These are phyloP conservation scores for Acrodontium crateriforme DNA, from an alignment of 2,329 filamentous ascomycete genomes.

Conservation along the genomic window DNA sequence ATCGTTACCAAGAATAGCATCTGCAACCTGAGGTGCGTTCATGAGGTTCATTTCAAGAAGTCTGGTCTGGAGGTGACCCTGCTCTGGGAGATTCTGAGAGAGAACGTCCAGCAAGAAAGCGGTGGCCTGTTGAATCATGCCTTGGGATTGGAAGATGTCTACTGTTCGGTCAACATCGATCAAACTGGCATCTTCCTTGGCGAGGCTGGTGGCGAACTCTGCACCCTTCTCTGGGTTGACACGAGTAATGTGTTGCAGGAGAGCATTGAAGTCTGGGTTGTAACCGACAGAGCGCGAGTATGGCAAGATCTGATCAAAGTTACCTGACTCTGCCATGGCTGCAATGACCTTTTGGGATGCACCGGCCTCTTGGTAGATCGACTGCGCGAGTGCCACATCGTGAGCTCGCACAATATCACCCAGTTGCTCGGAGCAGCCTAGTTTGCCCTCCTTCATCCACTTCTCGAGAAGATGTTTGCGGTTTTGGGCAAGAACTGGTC, in stretches of 20 bases:
- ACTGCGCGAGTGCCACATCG: constrained; percentile 74
- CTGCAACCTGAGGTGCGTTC: constrained; percentile 92
- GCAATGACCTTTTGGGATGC: constrained; percentile 89
- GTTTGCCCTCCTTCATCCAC: constrained; percentile 92
- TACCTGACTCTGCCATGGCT: constrained; percentile 84
- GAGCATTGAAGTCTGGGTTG: constrained; percentile 84
- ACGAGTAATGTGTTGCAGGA: constrained; percentile 84
- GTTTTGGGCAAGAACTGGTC: constrained; percentile 84
- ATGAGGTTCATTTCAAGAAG: constrained; percentile 95
- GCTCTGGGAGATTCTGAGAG: constrained; percentile 87
- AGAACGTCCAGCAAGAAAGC: constrained; percentile 95
- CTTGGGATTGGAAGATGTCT: constrained; percentile 95
- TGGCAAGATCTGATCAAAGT: constrained; percentile 91
- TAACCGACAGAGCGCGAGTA: constrained; percentile 79
- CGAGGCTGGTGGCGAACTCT: constrained; percentile 86
- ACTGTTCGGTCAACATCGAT: constrained; percentile 91
- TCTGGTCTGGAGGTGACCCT: constrained; percentile 84
- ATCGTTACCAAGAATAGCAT: constrained; percentile 93
- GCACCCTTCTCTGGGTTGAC: constrained; percentile 86
- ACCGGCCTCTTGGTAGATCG: constrained; percentile 83
- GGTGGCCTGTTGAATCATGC: constrained; percentile 93
- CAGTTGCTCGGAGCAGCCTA: constrained; percentile 90
- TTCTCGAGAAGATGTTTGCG: constrained; percentile 94
- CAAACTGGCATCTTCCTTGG: constrained; percentile 74
- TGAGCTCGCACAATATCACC: constrained; percentile 87